These are phyloP conservation scores for Chalaropsis ovoidea DNA, from an alignment of 2,329 filamentous ascomycete genomes.

Conservation along the genomic window DNA sequence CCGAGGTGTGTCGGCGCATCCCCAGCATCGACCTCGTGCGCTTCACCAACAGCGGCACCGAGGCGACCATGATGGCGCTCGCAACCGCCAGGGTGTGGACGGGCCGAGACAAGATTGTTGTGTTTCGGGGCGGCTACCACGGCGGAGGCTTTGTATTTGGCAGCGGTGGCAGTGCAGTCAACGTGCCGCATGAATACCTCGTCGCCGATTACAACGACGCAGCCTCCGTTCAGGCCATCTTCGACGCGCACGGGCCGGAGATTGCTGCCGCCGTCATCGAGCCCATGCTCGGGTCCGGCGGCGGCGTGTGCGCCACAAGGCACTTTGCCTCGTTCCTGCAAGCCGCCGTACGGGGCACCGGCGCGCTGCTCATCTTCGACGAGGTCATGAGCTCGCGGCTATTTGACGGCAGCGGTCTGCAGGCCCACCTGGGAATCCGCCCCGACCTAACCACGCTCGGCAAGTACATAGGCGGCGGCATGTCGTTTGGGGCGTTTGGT, in stretches of 20 bases:
- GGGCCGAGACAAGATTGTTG: conserved; percentile 40
- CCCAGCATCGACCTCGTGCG: conserved; percentile 43
- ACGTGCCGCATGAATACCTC: conserved; percentile 47
- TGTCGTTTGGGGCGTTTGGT: conserved; percentile 58
- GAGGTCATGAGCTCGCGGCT: conserved; percentile 62
- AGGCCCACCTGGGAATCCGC: conserved; percentile 35
- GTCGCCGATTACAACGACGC: conserved; percentile 54
- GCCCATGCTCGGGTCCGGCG: conserved; percentile 54
- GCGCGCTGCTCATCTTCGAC: conserved; percentile 55
- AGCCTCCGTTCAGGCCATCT: conserved; percentile 36
- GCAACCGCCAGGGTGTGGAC: conserved; percentile 43
- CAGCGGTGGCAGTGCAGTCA: conserved; percentile 32
- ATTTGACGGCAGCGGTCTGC: conserved; percentile 39
- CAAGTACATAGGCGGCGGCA: conserved; percentile 57
- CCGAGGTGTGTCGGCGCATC: conserved; percentile 46
- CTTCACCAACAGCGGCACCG: conserved; percentile 57
- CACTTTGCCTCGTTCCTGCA: conserved; percentile 47
- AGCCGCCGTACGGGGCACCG: conserved; percentile 32
- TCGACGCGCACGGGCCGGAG: conserved; percentile 31
- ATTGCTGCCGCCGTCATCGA: conserved; percentile 57
- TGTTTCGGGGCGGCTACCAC: conserved; percentile 40
- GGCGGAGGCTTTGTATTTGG: conserved; percentile 28
- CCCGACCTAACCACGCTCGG: conserved; percentile 56
- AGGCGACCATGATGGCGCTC: conserved; percentile 52
- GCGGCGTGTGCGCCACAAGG: conserved; percentile 42